Base-by-base conservation (phyloP, 768 basidiomycete genomes). In the Naganishia kalamii region DNA sequence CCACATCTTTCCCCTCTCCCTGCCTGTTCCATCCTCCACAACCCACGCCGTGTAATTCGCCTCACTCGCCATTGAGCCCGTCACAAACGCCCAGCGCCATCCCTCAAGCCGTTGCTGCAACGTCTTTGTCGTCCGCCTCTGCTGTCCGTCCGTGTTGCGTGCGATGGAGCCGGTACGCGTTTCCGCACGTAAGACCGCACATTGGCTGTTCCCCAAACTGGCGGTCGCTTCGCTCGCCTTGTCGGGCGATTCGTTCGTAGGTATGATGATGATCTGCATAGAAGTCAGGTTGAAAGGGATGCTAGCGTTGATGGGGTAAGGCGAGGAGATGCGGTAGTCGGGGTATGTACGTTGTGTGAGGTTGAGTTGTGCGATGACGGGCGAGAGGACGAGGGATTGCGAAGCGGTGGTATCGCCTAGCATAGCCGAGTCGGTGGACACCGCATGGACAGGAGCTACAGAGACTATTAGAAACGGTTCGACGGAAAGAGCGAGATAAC, bases 1-100 rank as follows among this genome's bases (percentile, higher is more conserved):
- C 23, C 54, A 60, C 52, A 71, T 40, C 19, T 27, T 37, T 21
- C 43, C 63, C 37, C 60, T 17, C 37, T 70, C 62, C 54, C 32
- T 63, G 12, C 68, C 70, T 19, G 32, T 35, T 3, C 54, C 44
- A 27, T 69, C 65, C 49, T 74, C 73, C 12, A 71, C 59, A 0
- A 71, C 32, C 74, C 74, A 79, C 12, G 71, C 70, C 0, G 75
- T 77, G 59, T 78, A 79, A 59, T 79, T 78, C 4, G 70, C 29
- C 3, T 60, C 37, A 5, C 32, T 27, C 4, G 15, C 1, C n/a
- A 37, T 11, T 41, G 76, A 43, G 11, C 67, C 71, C 1, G 68
- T 71, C 0, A 72, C 44, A 1, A 73, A 70, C 67, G 66, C 54
- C 49, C 63, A 65, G 21, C 77, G 57, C 61, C 68, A 77, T 2